Evolutionary conservation across 805 yeast genomes (phyloP), one percentile per base, ranked within the genome.

Genomic region (Starmerella apis): DNA sequence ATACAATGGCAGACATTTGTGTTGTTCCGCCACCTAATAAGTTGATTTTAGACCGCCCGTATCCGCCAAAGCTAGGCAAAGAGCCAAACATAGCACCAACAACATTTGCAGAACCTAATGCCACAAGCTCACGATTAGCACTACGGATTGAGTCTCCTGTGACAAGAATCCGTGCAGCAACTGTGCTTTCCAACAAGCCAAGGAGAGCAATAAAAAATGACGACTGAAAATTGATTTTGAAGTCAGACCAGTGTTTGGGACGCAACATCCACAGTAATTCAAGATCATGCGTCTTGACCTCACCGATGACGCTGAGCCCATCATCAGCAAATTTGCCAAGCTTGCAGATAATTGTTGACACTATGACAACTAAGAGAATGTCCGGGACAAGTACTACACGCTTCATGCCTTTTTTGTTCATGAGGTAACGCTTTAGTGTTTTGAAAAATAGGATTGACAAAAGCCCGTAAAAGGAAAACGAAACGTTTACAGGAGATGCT

Each of bases 21-120:
- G 95, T 84, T 56, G 77, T 78, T 0, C 94, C 97, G 4, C 96
- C 96, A 13, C 87, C 79, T 46, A 86, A 69, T 1, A 88, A 83
- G 67, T 90, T 90, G 51, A 90, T 80, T 60, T 84, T 87, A 16
- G 95, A 83, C 60, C 97, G 75, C 1, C 96, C 97, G 62, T 88
- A 90, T 0, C 97, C 97, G 9, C 97, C 98, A 71, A 88, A 88
- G 0, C 94, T 78, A 0, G 98, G 96, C 14, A 90, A 68, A 0
- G 87, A 83, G 28, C 75, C 68, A 48, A 75, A 66, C 28, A 70
- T 50, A 3, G 86, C 75, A 0, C 80, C 80, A 0, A 74, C 66
- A 1, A 86, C 52, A 58, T 88, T 90, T 49, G 83, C 78, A 13
- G 76, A 66, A 1, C 98, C 97, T 27, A 90, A 69, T 0, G 96